Conservation (phyloP, 2,329 filamentous ascomycete species). For the Venturia nashicola region DNA sequence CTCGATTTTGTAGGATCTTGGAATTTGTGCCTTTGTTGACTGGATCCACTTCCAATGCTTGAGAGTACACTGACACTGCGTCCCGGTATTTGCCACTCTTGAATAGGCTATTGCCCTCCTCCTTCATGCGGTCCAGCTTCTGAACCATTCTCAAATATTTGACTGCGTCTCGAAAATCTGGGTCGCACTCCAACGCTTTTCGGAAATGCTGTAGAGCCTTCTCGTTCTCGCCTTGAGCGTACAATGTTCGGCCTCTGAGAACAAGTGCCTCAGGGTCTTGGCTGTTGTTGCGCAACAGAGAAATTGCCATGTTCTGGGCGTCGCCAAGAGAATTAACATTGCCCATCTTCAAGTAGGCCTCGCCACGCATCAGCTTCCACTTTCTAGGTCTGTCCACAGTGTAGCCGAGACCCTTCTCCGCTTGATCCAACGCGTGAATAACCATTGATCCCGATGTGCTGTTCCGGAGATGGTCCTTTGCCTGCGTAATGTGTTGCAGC, state of each 20-base stretch:
- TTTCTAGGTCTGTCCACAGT: conserved; percentile 75
- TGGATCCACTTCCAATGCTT: conserved; percentile 76
- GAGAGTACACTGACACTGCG: conserved; percentile 74
- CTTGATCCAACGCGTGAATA: conserved; percentile 80
- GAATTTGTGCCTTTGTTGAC: conserved; percentile 85
- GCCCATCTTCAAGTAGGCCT: conserved; percentile 87
- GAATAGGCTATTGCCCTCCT: conserved; percentile 83
- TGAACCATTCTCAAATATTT: conserved; percentile 84
- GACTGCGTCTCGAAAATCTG: conserved; percentile 78
- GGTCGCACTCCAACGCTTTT: conserved; percentile 79
- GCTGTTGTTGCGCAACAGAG: conserved; percentile 69
- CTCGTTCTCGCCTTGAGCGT: conserved; percentile 85
- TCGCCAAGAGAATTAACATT: conserved; percentile 80
- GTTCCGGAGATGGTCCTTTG: conserved; percentile 61
- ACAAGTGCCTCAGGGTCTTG: conserved; percentile 91
- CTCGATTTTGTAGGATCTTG: conserved; percentile 88
- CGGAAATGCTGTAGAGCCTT: conserved; percentile 89
- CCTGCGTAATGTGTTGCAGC: conserved; percentile 68
- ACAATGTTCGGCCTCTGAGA: conserved; percentile 74
- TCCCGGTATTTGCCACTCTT: conserved; percentile 69
- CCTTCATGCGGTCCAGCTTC: conserved; percentile 85
- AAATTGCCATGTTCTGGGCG: conserved; percentile 86
- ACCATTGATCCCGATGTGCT: conserved; percentile 83
- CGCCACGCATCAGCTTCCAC: conserved; percentile 86
- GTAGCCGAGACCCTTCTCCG: conserved; percentile 64